Evolutionary conservation across 768 basidiomycete species (phyloP).

Genomic region (Leccinum boreale): DNA sequence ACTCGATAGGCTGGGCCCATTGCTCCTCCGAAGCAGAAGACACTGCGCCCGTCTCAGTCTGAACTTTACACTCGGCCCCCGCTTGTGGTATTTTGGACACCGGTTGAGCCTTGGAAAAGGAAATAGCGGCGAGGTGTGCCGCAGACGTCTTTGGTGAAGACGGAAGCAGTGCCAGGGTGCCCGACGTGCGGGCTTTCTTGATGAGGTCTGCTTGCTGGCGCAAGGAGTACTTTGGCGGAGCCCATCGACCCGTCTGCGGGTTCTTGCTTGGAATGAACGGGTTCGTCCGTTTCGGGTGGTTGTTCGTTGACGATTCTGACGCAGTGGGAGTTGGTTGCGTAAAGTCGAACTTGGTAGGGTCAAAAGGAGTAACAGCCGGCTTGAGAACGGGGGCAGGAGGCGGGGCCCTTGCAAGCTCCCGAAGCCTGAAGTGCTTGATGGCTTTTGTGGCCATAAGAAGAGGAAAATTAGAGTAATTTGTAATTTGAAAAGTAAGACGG

Average conservation of each 20-base stretch:
- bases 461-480: neutral
- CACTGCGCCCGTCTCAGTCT: neutral
- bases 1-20: conserved; percentile 35
- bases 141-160: conserved; percentile 56
- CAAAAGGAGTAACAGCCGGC: conserved; percentile 10
- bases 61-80: neutral
- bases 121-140: conserved; percentile 22
- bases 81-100: conserved; percentile 2
- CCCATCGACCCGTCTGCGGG: conserved; percentile 60
- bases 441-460: conserved; percentile 22
- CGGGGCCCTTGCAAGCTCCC: conserved; percentile 19
- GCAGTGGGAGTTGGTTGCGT: conserved; percentile 8
- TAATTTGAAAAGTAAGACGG: neutral
- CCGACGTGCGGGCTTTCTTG: conserved; percentile 60
- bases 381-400: conserved; percentile 28
- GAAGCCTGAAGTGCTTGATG: conserved; percentile 26
- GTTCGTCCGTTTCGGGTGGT: conserved; percentile 39
- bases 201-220: conserved; percentile 77
- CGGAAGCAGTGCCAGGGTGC: conserved; percentile 59
- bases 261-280: conserved; percentile 70
- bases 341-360: conserved; percentile 20
- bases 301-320: conserved; percentile 6
- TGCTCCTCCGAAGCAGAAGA: neutral
- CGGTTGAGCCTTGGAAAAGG: conserved; percentile 15
- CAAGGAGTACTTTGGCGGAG: conserved; percentile 65